Evolutionary conservation across 768 basidiomycete genomes (phyloP), one percentile per base, ranked within the genome.

Genomic region (Pleurotus salmoneostramineus): DNA sequence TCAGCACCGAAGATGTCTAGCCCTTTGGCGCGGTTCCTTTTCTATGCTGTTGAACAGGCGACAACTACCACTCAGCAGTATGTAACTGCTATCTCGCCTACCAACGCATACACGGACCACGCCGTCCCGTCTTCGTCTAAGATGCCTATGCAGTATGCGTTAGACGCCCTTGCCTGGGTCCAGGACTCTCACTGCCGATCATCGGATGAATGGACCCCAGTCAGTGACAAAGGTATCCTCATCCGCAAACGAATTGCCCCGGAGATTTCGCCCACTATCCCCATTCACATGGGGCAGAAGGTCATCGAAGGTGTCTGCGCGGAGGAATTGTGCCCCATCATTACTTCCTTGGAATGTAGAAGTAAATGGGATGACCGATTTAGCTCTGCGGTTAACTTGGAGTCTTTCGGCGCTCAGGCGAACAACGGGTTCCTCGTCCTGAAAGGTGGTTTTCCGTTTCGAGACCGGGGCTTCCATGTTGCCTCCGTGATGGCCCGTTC

Each of bases 301-400:
- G 93, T 98, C 60, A 88, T 98, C 50, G 91, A 98, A 67, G 94
- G 95, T 3, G 83, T 95, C 8, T 91, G 93, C 1, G 95, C 95
- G 0, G 95, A 97, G 66, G 96, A 99, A 68, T 77, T 98, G 36
- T 87, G 84, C 0, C 78, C 87, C 1, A 80, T 91, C 17, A 78
- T 97, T 14, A 79, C 79, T 6, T 87, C 87, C 60, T 80, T 82
- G 42, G 82, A 85, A 50, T 88, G 87, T 58, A 81, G 92, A 60
- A 87, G 84, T 68, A 79, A 81, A 31, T 97, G 95, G 95, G 95
- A 97, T 65, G 89, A 94, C 55, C 78, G 89, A 17, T 88, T 93
- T 63, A 90, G 88, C 58, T 83, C 82, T n/a, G 83, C 79, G 5
- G 74, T 72, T 10, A 72, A 83, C 3, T 74, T 98, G 14, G 87